Evolutionary conservation across 2,329 filamentous ascomycete species (phyloP), one percentile per base, ranked within the genome.

Genomic region (Cladosporium velox): DNA sequence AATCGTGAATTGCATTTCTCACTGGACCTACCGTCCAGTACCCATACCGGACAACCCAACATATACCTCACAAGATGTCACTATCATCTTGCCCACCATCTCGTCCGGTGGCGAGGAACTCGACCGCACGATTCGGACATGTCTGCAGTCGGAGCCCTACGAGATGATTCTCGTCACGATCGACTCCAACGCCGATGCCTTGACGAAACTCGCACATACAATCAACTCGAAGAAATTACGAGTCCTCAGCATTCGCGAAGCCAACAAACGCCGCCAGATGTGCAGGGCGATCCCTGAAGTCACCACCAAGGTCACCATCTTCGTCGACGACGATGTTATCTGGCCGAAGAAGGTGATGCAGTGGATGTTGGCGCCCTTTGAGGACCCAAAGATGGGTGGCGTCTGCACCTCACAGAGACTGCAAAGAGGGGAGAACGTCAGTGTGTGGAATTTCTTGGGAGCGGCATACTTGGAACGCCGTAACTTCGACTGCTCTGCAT

Each of bases 401-500:
- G 94, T 97, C 64, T 93, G 93, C 44, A 97, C 94, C 63, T 96
- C 92, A 77, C 94, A 98, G 80, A 85, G 92, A 68, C 87, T 97
- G 70, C 88, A 88, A 75, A 90, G 92, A 68, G 87, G 88, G 70
- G 85, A 86, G 74, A 82, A 82, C 55, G 83, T 81, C 66, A 86
- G 87, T 49, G 82, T 91, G 70, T 97, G 89, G 88, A 93, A 93
- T 76, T 97, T 94, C 84, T 85, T 98, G 24, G 93, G 93, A 6
- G 91, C 93, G 26, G 88, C 93, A 61, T 98, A 98, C 78, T 90
- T 98, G 69, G 91, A 97, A 79, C 88, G 94, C 66, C 89, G 94
- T 68, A 98, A 97, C 80, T 98, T 97, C 77, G 94, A 98, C 79
- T 97, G 96, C 76, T 96, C 93, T 58, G 93, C 94, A 35, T 97